phyloP scores from a whole-genome alignment of 768 basidiomycete species.

The Leccinum subgranulosum region DNA sequence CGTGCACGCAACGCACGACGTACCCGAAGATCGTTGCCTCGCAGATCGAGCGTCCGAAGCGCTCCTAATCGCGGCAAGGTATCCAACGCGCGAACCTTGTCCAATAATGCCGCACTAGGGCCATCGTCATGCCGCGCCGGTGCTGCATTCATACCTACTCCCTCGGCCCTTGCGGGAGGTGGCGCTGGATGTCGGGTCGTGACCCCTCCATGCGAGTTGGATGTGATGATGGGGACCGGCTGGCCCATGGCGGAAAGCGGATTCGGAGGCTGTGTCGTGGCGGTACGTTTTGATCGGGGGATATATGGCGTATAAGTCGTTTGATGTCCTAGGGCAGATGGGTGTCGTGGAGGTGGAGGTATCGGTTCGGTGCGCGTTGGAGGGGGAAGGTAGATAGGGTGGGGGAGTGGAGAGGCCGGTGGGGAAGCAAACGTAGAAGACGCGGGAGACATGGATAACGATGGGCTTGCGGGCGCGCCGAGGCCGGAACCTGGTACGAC shows the following conservation, averaged over 20 bases:
- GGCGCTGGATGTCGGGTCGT: conserved; percentile 41
- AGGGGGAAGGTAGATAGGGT: conserved; percentile 18
- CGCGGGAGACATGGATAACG: conserved; percentile 8
- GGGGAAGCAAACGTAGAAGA: conserved; percentile 29
- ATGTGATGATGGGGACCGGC: conserved; percentile 69
- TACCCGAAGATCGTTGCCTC: conserved; percentile 89
- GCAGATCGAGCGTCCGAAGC: conserved; percentile 73
- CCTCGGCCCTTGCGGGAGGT: not conserved
- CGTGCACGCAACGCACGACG: conserved; percentile 28
- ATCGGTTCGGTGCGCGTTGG: conserved; percentile 37
- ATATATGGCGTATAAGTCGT: conserved; percentile 83
- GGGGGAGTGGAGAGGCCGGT: conserved; percentile 32
- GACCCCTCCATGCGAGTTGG: conserved; percentile 52
- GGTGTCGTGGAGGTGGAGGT: conserved; percentile 49
- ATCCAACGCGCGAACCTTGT: conserved; percentile 89
- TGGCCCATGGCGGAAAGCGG: conserved; percentile 36
- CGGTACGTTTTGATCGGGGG: conserved; percentile 54
- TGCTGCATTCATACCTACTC: not conserved
- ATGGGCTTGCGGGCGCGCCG: not conserved
- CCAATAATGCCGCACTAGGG: conserved; percentile 53
- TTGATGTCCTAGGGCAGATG: conserved; percentile 45
- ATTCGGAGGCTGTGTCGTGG: conserved; percentile 28
- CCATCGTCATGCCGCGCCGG: conserved; percentile 41
- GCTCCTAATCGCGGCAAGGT: conserved; percentile 81
- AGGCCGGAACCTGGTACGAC: conserved; percentile 40